Evolutionary conservation across 306 rosid genomes (phyloP), one percentile per base, ranked within the genome.

Genomic region (Rosa lucieae): DNA sequence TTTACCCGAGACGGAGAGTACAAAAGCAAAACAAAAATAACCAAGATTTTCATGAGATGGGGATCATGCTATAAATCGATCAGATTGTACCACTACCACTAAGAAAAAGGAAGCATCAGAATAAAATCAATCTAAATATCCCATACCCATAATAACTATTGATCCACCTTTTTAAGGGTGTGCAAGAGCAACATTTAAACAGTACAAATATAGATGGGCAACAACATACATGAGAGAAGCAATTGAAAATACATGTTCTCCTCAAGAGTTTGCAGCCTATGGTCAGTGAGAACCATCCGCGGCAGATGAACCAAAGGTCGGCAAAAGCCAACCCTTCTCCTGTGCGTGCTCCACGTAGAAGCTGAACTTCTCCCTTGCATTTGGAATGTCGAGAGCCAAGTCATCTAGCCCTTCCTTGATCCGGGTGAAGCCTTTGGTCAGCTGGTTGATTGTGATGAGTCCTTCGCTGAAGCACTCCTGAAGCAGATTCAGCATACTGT

Each of bases 331-430:
- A 1, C 91, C 96, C 76, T 91, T 89, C 14, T 52, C 76, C 84
- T 80, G 89, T 23, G 98, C 99, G 6, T 90, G 87, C 70, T 91
- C 96, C 75, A 91, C 86, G 20, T 95, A 95, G 83, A 84, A 88
- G 74, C 73, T 81, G 66, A 91, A 95, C 62, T 95, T 95, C 79
- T 93, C 90, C 78, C 75, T 85, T 0, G 98, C 98, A 23, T 91
- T 95, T 14, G 99, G 99, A 66, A 95, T 95, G 87, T 95, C 99
- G 7, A 95, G 94, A 73, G 99, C 99, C 52, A 95, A 89, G 70
- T 95, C 99, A 10, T 95, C 99, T 1, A 95, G 96, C 56, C 96
- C 81, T 15, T 95, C 99, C 85, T 86, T 95, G 83, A 93, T 83
- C 18, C 99, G 90, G 73, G 89, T 85, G 87, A 93, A 95, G 51